phyloP scores from a whole-genome alignment of 177 flowering plant species.

The Telopea speciosissima region DNA sequence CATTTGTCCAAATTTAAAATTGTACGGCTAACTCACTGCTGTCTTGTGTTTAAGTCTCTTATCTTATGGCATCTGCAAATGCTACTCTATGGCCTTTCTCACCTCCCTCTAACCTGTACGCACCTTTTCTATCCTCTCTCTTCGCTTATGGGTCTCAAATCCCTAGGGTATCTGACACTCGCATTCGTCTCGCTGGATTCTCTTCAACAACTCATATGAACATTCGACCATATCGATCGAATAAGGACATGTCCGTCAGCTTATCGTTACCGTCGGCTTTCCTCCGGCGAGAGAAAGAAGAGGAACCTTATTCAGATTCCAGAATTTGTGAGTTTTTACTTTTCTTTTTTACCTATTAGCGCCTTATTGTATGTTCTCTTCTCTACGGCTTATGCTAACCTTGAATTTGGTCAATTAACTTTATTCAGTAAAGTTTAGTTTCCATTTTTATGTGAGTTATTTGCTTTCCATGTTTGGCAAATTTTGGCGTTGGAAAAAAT shows the following conservation, averaged over 20 bases:
- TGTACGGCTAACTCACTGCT: no score
- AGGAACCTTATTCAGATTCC: slow-evolving; percentile 25
- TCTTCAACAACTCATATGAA: slow-evolving; percentile 21
- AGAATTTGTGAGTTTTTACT: slow-evolving; percentile 22
- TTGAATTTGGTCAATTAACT: not conserved
- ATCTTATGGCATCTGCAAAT: slow-evolving; percentile 16
- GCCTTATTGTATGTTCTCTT: not conserved
- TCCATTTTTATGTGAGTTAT: no score
- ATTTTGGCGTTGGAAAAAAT: no score
- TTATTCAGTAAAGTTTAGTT: not conserved
- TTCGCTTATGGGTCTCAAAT: slow-evolving; percentile 19
- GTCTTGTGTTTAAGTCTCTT: not conserved
- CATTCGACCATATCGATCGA: slow-evolving; percentile 19
- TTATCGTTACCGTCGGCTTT: slow-evolving; percentile 23
- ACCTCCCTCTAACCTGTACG: slow-evolving; percentile 21
- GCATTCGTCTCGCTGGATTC: slow-evolving; percentile 14
- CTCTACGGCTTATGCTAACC: not conserved
- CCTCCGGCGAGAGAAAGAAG: slow-evolving; percentile 28
- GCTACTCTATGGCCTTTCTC: slow-evolving; percentile 22
- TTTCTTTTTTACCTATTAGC: not conserved
- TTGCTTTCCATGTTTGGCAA: no score
- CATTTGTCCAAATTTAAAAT: not conserved
- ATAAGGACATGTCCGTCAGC: slow-evolving; percentile 38
- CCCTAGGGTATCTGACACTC: slow-evolving; percentile 21
- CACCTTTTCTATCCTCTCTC: slow-evolving; percentile 14